Percentiles rank a stretch among this genome's conserved stretches.
phyloP scores from a whole-genome alignment of 164 flowering plant species.

The Dillenia suffruticosa region DNA sequence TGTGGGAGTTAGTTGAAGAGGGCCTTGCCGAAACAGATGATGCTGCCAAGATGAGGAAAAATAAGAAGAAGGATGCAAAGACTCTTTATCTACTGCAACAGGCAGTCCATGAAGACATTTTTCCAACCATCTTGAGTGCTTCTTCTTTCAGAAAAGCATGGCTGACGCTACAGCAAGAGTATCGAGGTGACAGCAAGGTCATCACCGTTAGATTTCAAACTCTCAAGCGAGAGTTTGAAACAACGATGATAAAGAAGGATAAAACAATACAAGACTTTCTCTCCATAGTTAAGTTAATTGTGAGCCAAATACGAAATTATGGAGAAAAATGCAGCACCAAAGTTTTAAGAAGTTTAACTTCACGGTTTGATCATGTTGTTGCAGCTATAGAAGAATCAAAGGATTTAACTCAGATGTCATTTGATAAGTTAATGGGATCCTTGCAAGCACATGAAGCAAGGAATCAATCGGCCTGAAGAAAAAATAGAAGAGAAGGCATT shows the following conservation, averaged over 20 bases:
- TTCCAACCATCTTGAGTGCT: conserved; percentile 10
- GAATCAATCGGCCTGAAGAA: conserved; percentile 1
- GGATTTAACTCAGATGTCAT: conserved; percentile 3
- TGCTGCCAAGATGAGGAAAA: not conserved
- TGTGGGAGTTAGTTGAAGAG: conserved; percentile 4
- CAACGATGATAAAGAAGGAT: not conserved
- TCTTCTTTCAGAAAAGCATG: conserved; percentile 1
- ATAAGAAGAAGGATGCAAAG: conserved; percentile 3
- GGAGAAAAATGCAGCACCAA: conserved; percentile 10
- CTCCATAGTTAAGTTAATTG: not conserved
- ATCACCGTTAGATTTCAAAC: conserved; percentile 6
- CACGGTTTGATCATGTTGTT: conserved; percentile 9
- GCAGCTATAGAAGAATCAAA: conserved; percentile 10
- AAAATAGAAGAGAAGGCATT: conserved; percentile 7
- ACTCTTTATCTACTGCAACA: conserved; percentile 8
- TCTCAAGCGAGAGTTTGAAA: conserved; percentile 10
- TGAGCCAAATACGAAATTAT: conserved; percentile 7
- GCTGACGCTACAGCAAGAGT: not conserved
- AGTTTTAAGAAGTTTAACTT: not conserved
- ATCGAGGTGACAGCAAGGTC: conserved; percentile 5
- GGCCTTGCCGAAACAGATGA: not conserved
- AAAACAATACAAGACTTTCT: conserved; percentile 10
- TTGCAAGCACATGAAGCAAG: conserved; percentile 15
- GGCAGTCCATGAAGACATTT: conserved; percentile 3
- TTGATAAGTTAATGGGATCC: not conserved